Conservation (phyloP, 2,329 filamentous ascomycete species). For the Graphilbum ipis-grandicollis region DNA sequence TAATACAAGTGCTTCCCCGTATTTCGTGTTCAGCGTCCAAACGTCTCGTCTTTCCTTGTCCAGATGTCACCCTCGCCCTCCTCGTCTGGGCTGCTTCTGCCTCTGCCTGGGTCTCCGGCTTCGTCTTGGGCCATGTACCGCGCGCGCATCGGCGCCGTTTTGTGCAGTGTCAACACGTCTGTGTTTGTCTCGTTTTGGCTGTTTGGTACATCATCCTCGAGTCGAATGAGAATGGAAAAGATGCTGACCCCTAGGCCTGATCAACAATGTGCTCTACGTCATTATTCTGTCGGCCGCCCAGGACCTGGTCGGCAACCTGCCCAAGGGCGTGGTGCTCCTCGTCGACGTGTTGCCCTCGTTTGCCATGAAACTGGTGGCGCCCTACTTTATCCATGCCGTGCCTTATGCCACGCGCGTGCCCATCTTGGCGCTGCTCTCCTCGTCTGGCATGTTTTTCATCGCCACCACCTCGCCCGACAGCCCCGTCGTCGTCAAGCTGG, state of each 20-base stretch:
- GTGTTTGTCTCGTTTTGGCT: constrained; percentile 81
- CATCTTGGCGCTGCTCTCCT: constrained; percentile 57
- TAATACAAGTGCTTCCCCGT: too few species aligned
- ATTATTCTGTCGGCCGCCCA: constrained; percentile 90
- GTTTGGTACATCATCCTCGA: constrained; percentile 77
- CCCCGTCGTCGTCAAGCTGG: constrained; percentile 58
- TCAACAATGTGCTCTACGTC: constrained; percentile 97
- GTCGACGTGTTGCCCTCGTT: constrained; percentile 87
- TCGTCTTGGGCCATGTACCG: constrained; percentile 61
- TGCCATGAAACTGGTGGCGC: constrained; percentile 69
- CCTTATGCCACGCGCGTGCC: constrained; percentile 64
- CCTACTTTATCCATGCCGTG: constrained; percentile 83
- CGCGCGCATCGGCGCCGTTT: constrained; percentile 43
- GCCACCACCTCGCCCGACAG: constrained; percentile 54
- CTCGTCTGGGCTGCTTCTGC: constrained; percentile 27
- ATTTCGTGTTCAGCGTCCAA: too few species aligned
- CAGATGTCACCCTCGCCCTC: constrained; percentile 23
- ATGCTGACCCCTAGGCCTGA: constrained; percentile 53
- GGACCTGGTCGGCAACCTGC: constrained; percentile 76
- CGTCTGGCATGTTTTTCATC: constrained; percentile 76
- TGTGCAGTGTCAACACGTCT: constrained; percentile 50
- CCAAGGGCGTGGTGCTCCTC: constrained; percentile 83
- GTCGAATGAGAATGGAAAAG: too few species aligned
- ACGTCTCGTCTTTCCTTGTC: neutral
- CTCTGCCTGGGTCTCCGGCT: constrained; percentile 37